Conservation (phyloP, 2,329 filamentous ascomycete genomes). For the Verticillium nubilum region DNA sequence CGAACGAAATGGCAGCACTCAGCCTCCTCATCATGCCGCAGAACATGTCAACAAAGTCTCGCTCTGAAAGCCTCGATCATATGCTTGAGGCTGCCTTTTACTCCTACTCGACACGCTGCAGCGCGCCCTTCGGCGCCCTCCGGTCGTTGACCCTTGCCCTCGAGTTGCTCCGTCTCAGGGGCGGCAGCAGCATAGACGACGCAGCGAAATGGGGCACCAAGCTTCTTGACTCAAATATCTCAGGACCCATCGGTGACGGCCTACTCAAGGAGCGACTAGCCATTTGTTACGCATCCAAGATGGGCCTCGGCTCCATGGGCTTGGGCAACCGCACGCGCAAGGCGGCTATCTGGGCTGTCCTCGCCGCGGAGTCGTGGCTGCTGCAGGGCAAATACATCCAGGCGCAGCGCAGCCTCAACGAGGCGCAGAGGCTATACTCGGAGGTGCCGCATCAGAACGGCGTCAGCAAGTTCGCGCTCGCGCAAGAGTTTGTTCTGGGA, state of each 20-base stretch:
- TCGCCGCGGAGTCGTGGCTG: conserved; percentile 81
- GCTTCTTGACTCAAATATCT: conserved; percentile 71
- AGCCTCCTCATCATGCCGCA: conserved; percentile 75
- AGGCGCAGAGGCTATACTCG: conserved; percentile 54
- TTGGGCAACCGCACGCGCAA: conserved; percentile 75
- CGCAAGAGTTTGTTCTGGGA: conserved; percentile 45
- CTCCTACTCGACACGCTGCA: conserved; percentile 84
- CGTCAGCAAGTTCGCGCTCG: conserved; percentile 43
- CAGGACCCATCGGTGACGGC: conserved; percentile 71
- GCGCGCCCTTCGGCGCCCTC: conserved; percentile 71
- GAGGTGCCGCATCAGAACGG: conserved; percentile 43
- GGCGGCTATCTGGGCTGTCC: conserved; percentile 81
- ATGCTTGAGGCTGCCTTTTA: conserved; percentile 89
- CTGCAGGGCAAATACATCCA: conserved; percentile 70
- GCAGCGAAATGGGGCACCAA: conserved; percentile 80
- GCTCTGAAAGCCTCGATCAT: conserved; percentile 75
- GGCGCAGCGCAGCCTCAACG: conserved; percentile 70
- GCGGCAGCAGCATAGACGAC: conserved; percentile 76
- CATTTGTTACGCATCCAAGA: conserved; percentile 73
- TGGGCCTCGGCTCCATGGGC: conserved; percentile 47
- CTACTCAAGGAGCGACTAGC: conserved; percentile 83
- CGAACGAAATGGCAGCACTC: conserved; percentile 91
- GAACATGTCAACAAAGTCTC: conserved; percentile 65
- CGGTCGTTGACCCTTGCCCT: conserved; percentile 71
- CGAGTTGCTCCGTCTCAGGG: conserved; percentile 77